These are phyloP conservation scores for Adansonia gregorii DNA, from an alignment of 441 rosid genomes.

Conservation along the genomic window DNA sequence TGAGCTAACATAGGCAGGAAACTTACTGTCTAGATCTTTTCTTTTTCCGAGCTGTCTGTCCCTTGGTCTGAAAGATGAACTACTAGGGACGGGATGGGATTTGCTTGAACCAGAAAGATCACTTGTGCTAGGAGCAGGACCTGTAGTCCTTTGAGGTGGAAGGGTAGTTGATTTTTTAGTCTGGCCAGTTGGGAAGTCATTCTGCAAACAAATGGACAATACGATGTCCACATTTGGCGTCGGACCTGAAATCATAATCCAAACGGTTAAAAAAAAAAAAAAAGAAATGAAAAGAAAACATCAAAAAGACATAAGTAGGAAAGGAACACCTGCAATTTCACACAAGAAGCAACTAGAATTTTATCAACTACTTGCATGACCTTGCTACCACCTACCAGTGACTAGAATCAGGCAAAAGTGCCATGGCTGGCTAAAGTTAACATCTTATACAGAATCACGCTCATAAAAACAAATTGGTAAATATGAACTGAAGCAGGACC, in stretches of 20 bases:
- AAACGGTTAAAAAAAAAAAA: neutral
- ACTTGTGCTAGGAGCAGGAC: slow-evolving; percentile 58
- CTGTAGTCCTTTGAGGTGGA: slow-evolving; percentile 37
- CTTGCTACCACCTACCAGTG: neutral
- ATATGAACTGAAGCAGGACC: neutral
- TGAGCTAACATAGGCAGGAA: neutral
- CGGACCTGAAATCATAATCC: slow-evolving; percentile 58
- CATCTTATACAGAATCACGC: neutral
- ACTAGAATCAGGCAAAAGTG: neutral
- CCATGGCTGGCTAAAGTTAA: neutral
- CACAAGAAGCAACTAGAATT: neutral
- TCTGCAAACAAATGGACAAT: slow-evolving; percentile 86
- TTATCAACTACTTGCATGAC: neutral
- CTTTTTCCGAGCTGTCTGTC: slow-evolving; percentile 69
- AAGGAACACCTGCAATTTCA: neutral
- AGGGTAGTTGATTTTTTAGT: slow-evolving; percentile 46
- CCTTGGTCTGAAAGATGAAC: slow-evolving; percentile 69
- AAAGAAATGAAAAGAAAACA: neutral
- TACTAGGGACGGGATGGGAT: slow-evolving; percentile 50
- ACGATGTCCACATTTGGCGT: slow-evolving; percentile 77
- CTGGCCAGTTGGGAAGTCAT: slow-evolving; percentile 57
- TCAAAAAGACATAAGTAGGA: neutral
- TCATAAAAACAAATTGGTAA: neutral
- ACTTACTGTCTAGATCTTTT: slow-evolving; percentile 68
- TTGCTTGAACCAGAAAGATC: slow-evolving; percentile 72